Evolutionary conservation across 148 eudicot genomes (phyloP).

Genomic region (Talinum fruticosum): DNA sequence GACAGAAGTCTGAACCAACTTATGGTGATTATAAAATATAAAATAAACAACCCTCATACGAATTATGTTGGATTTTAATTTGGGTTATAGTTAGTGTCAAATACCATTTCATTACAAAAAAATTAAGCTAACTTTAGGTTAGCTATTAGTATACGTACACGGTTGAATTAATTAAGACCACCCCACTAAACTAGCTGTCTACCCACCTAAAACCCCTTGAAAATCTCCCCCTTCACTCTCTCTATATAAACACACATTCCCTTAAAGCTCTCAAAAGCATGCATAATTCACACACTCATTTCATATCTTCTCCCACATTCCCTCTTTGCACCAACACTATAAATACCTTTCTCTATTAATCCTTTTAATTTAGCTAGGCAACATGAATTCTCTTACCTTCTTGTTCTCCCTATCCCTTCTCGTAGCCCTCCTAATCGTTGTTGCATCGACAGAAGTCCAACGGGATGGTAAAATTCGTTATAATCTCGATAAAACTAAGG

Average conservation of each 20-base stretch:
- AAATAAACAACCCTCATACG: not conserved
- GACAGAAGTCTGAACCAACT: too few relatives aligned
- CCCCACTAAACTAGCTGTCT: conserved; percentile 20
- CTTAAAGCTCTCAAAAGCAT: not conserved
- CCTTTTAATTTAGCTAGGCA: not conserved
- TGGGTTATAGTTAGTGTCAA: conserved; percentile 14
- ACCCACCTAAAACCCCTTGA: not conserved
- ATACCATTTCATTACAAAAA: not conserved
- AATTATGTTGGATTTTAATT: not conserved
- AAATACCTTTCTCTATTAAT: not conserved
- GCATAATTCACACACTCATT: not conserved
- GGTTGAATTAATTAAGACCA: conserved; percentile 14
- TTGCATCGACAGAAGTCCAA: conserved; percentile 4
- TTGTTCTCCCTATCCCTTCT: not conserved
- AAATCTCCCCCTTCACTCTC: not conserved
- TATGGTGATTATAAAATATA: too few relatives aligned
- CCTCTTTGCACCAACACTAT: not conserved
- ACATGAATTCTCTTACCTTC: not conserved
- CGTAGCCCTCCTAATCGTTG: not conserved
- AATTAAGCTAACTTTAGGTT: conserved; percentile 22
- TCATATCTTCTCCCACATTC: conserved; percentile 3
- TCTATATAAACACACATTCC: not conserved
- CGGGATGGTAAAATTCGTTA: not conserved
- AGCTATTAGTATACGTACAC: conserved; percentile 14
- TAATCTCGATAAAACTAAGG: not conserved